A percentile compares a stretch with the other conserved stretches of the same genome.
These are phyloP conservation scores for Lonicera japonica DNA, from an alignment of 129 eudicot species.

Conservation along the genomic window DNA sequence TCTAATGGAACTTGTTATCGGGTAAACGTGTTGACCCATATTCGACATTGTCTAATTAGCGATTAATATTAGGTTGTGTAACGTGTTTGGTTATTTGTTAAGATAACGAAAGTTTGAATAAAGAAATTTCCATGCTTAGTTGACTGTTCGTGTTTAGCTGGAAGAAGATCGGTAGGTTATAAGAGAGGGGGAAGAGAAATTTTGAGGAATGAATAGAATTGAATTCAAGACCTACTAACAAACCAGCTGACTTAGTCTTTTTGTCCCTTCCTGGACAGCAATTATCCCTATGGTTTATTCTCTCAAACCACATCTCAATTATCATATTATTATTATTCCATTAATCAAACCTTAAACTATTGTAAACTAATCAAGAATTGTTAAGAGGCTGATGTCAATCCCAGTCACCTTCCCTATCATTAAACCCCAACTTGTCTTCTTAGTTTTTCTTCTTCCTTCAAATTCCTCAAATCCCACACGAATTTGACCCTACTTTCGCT, in stretches of 20 bases:
- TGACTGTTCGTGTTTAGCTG: too few relatives aligned
- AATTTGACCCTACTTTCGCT: background rate
- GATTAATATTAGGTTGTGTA: too few relatives aligned
- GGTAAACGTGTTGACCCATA: too few relatives aligned
- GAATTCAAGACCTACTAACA: background rate
- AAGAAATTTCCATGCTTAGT: too few relatives aligned
- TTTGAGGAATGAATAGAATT: background rate
- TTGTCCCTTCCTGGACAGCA: slow-evolving; percentile 8
- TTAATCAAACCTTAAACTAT: background rate
- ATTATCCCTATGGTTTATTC: slow-evolving; percentile 10
- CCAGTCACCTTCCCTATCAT: slow-evolving; percentile 15
- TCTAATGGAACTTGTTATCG: too few relatives aligned
- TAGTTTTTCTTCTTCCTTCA: slow-evolving; percentile 17
- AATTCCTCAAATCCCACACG: slow-evolving; percentile 8
- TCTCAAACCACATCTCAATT: background rate
- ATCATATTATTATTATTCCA: background rate
- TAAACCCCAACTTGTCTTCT: slow-evolving; percentile 17
- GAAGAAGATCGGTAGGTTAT: too few relatives aligned
- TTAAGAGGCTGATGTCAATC: slow-evolving; percentile 26
- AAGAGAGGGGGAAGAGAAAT: too few relatives aligned
- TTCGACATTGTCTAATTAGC: too few relatives aligned
- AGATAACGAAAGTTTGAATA: too few relatives aligned
- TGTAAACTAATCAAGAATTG: slow-evolving; percentile 6
- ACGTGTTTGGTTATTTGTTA: too few relatives aligned
- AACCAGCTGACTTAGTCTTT: slow-evolving; percentile 9